phyloP scores from a whole-genome alignment of 208 protist genomes.

The Trypanosoma avium region DNA sequence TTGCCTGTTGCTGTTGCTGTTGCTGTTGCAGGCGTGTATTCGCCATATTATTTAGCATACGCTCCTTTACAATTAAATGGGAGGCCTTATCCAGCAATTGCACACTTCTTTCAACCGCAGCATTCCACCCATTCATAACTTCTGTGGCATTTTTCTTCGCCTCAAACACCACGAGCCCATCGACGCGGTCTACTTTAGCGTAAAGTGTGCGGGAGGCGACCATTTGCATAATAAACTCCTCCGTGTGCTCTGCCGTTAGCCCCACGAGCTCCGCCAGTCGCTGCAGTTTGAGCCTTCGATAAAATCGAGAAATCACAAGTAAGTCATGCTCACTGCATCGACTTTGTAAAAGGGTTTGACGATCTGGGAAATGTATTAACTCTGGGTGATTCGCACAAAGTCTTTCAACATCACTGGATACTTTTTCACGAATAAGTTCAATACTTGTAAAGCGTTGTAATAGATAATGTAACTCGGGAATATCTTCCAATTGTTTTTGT shows the following conservation, averaged over 20 bases:
- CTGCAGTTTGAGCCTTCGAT: conserved; percentile 89
- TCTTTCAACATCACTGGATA: conserved; percentile 49
- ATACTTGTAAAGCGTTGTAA: conserved; percentile 86
- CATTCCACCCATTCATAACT: conserved; percentile 88
- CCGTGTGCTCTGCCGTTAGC: conserved; percentile 83
- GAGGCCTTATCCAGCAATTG: conserved; percentile 91
- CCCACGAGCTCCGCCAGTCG: conserved; percentile 92
- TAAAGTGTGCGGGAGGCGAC: conserved; percentile 90
- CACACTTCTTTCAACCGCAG: conserved; percentile 83
- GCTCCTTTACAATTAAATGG: conserved; percentile 94
- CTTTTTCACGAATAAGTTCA: conserved; percentile 80
- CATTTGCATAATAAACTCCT: conserved; percentile 92
- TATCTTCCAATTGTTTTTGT: conserved; percentile 67
- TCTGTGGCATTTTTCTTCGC: conserved; percentile 86
- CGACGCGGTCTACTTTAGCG: conserved; percentile 94
- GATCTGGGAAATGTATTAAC: conserved; percentile 57
- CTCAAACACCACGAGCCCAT: conserved; percentile 91
- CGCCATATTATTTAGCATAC: conserved; percentile 86
- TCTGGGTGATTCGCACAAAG: conserved; percentile 69
- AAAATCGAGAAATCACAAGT: conserved; percentile 93
- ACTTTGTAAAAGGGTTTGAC: conserved; percentile 77
- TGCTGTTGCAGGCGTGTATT: conserved; percentile 2
- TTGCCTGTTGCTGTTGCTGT: not conserved
- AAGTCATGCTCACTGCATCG: conserved; percentile 97
- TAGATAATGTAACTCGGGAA: conserved; percentile 67